phyloP scores from a whole-genome alignment of 805 yeast species.

The Kluyveromyces nonfermentans region DNA sequence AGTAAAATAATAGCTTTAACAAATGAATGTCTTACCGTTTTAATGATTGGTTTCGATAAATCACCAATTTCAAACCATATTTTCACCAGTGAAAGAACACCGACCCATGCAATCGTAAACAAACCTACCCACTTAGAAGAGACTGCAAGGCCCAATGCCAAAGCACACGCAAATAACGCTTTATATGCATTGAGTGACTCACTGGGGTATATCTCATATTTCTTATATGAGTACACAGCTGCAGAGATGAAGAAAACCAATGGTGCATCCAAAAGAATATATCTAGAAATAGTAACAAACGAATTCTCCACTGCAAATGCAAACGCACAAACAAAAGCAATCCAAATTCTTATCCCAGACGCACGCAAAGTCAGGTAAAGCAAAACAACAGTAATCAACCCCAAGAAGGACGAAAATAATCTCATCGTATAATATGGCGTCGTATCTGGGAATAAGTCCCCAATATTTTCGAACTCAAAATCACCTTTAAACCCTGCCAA shows the following conservation, averaged over 20 bases:
- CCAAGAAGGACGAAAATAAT: conserved; percentile 56
- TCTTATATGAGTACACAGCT: conserved; percentile 54
- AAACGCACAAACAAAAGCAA: conserved; percentile 48
- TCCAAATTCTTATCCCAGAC: conserved; percentile 59
- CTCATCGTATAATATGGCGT: conserved; percentile 64
- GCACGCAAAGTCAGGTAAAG: conserved; percentile 59
- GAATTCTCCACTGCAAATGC: conserved; percentile 60
- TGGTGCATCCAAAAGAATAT: conserved; percentile 68
- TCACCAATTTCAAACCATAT: conserved; percentile 71
- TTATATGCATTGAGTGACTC: conserved; percentile 48
- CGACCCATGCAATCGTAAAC: conserved; percentile 74
- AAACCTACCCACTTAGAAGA: conserved; percentile 81
- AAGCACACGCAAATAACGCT: conserved; percentile 52
- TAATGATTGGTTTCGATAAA: conserved; percentile 38
- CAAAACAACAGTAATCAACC: conserved; percentile 57
- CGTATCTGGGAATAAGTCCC: conserved; percentile 46
- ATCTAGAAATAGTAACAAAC: conserved; percentile 60
- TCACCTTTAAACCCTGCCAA: conserved; percentile 66
- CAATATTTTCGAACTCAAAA: conserved; percentile 59
- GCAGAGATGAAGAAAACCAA: conserved; percentile 69
- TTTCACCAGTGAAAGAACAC: conserved; percentile 48
- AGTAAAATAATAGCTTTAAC: conserved; percentile 45
- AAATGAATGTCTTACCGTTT: conserved; percentile 38
- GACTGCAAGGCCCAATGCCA: conserved; percentile 63
- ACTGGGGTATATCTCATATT: conserved; percentile 58